Evolutionary conservation across 306 rosid genomes (phyloP), one percentile per base, ranked within the genome.

Genomic region (Aeschynomene evenia): DNA sequence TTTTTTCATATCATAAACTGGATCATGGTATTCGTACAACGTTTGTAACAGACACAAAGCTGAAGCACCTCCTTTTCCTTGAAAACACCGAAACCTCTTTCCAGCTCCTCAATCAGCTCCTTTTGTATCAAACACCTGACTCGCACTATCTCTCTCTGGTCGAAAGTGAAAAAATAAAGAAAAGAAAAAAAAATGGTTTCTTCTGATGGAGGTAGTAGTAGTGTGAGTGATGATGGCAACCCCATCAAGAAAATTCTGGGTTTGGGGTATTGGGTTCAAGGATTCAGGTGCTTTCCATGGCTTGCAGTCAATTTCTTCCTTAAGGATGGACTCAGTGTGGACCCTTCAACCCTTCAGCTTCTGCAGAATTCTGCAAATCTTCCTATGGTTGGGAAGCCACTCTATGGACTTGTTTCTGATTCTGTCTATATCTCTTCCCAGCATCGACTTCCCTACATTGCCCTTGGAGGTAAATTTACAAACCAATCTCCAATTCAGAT

Each of bases 361-460:
- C 97, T 94, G 19, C 97, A 70, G 81, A 90, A 77, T 78, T 90
- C 95, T 2, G 94, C 95, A 10, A 90, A 88, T 69, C 87, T 90
- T 56, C 98, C 98, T 6, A 94, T 90, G 98, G 88, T 91, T 49
- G 97, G 95, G 0, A 94, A 94, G 69, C 98, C 98, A 4, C 56
- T 94, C 48, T 88, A 80, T 77, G 97, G 97, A 43, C 69, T 94
- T 26, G 48, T 94, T 63, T 90, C 98, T 2, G 98, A 90, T 15
- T 85, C 98, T 18, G 37, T 88, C 55, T 91, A 87, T 70, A 69
- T 88, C 53, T 72, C 77, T 46, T 92, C 84, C 13, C 98, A 92
- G 77, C 98, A 83, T 71, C 97, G 98, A 22, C 62, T 94, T 78
- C 98, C 97, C 37, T 94, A 90, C 66, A 83, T 94, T 22, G 90